Percentiles rank a stretch among this genome's conserved stretches.
Conservation (phyloP, 179 eudicot genomes). For the Beta lomatogona region DNA sequence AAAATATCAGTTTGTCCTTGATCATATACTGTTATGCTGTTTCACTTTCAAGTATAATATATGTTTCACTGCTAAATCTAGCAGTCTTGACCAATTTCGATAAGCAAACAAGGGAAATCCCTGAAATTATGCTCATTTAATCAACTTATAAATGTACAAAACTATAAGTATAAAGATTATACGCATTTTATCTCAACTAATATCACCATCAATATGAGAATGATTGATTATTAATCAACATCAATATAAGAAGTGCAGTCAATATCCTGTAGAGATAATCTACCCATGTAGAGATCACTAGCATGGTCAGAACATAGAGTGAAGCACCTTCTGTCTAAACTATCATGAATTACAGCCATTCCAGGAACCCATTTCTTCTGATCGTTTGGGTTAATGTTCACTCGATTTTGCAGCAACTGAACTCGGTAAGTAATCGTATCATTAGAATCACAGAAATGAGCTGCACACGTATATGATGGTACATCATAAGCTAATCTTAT, state of each 20-base stretch:
- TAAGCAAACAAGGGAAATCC: not conserved
- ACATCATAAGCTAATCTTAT: conserved; percentile 74
- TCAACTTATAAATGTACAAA: not conserved
- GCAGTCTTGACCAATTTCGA: not conserved
- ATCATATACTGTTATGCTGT: too few species aligned
- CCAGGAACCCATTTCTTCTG: conserved; percentile 61
- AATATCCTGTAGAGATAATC: conserved; percentile 70
- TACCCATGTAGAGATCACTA: conserved; percentile 70
- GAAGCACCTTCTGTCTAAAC: conserved; percentile 62
- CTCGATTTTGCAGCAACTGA: conserved; percentile 54
- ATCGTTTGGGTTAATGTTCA: conserved; percentile 42
- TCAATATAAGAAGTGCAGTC: conserved; percentile 62
- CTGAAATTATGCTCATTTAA: not conserved
- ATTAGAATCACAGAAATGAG: conserved; percentile 76
- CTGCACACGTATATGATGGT: conserved; percentile 54
- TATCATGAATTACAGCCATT: conserved; percentile 59
- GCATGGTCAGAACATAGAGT: conserved; percentile 73
- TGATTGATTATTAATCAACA: conserved; percentile 42
- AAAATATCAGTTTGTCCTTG: too few species aligned
- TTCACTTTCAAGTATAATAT: not conserved
- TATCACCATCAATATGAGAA: not conserved
- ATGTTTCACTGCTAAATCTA: not conserved
- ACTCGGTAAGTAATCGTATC: conserved; percentile 67
- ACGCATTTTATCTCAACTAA: too few species aligned
- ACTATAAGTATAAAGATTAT: too few species aligned